Evolutionary conservation across 345 rosid genomes (phyloP), one percentile per base, ranked within the genome.

Genomic region (Ricinus communis): DNA sequence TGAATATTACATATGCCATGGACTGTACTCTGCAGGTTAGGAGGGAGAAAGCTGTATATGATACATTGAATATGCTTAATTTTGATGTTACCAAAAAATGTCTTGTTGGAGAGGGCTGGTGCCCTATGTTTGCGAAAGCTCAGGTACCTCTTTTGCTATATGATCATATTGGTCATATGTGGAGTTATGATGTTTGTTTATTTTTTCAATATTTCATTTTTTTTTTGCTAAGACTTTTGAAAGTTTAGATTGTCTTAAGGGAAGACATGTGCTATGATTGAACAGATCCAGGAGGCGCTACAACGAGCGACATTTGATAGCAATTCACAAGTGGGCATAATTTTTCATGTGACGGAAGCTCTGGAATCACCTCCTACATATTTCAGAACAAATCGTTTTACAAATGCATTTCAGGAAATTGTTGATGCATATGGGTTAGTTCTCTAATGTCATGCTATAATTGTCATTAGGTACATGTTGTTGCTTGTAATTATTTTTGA

Each of bases 21-120:
- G 68, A 55, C 52, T 55, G 22, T 65, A 58, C 67, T 81, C 68
- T 79, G 58, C 74, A 94, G 97, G 96, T 90, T 54, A 88, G 90
- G 81, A 84, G 91, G 79, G 93, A 92, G 84, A 94, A 94, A 75
- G 93, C 97, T 24, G 90, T 92, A 51, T 92, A 88, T 82, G 97
- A 90, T 83, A 84, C 93, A 10, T 74, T 94, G 77, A 91, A 94
- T 78, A 94, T 90, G 97, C 85, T 94, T 69, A 94, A 94, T 80
- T 94, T 91, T 72, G 99, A 94, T 84, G 97, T 94, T 66, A 91
- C 97, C 15, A 94, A 94, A 80, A 94, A 94, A 80, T 94, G 97
- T 80, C 97, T 94, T 68, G 96, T 94, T 68, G 97, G 99, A 53
- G 99, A 94, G 80, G 97, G 98, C 50, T 94, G 98, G 97, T 94